Evolutionary conservation across 495 filamentous ascomycete species (phyloP), one percentile per base, ranked within the genome.

Genomic region (Trichoderma erinaceum): DNA sequence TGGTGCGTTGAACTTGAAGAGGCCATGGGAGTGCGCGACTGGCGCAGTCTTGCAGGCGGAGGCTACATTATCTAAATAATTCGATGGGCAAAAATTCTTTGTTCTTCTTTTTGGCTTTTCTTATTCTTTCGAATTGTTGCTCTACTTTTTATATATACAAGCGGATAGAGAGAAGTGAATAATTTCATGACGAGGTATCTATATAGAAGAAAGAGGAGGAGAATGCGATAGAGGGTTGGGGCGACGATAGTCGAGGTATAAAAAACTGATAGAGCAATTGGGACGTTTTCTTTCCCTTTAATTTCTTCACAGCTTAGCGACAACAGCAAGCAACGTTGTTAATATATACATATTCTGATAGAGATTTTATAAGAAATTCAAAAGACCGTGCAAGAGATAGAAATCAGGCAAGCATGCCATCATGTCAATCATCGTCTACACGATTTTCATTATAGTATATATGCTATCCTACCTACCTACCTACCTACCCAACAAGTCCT

Each of bases 1-100:
- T 90, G 88, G 85, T 89, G 87, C 70, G 86, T 92, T 2, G 88
- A 90, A 75, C 78, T 92, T 10, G 90, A 92, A 74, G 89, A 92
- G 70, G 81, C 76, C 4, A 83, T 80, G 71, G 86, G 84, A 6
- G 80, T 90, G 43, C 82, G 90, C 69, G 79, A 77, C 32, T 90
- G 87, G 87, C 78, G 73, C 44, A 81, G 76, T 67, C 81, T 87
- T 21, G 80, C 78, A 15, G 73, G 74, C 41, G 86, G 85, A 3
- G 85, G 87, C 35, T 89, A 87, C 77, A 84, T 85, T 43, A 76
- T 90, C 71, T 86, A 67, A 69, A 56, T 12, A 64, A 35, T 35
- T 18, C 23, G 27, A 38, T 35, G 61, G 23, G 21, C 58, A 4
- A 12, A 27, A 4, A 4, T 63, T 35, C 13, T 63, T 21, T 25